phyloP scores from a whole-genome alignment of 768 basidiomycete genomes.

The Cystofilobasidium ferigula region DNA sequence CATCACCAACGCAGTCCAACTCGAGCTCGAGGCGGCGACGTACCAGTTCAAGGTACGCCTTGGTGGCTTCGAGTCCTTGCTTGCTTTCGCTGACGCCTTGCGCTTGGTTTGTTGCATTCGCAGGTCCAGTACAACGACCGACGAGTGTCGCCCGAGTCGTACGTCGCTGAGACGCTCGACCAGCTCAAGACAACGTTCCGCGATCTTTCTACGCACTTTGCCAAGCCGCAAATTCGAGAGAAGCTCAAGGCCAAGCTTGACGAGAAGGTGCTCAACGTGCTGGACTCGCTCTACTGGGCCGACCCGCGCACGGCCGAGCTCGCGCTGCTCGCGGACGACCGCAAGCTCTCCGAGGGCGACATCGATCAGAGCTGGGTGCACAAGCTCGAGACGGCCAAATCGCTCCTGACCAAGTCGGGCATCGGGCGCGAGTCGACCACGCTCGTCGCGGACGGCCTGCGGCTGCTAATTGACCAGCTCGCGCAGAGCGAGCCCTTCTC shows the following conservation, averaged over 20 bases:
- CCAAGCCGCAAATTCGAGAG: constrained; percentile 72
- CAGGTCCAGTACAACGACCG: constrained; percentile 61
- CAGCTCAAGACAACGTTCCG: constrained; percentile 76
- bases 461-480: constrained; percentile 79
- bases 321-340: constrained; percentile 55
- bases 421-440: constrained; percentile 88
- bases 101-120: not conserved
- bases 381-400: constrained; percentile 88
- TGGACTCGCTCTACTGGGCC: constrained; percentile 94
- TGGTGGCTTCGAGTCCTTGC: no score
- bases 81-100: not conserved
- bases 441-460: constrained; percentile 85
- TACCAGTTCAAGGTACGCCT: constrained; percentile 99
- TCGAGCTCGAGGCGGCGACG: constrained; percentile 89
- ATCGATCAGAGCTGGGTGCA: constrained; percentile 88
- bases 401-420: constrained; percentile 86
- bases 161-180: constrained; percentile 95
- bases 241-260: constrained; percentile 89
- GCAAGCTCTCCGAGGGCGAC: constrained; percentile 50
- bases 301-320: constrained; percentile 77
- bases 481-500: constrained; percentile 81
- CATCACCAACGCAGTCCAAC: constrained; percentile 92
- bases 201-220: constrained; percentile 70
- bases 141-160: constrained; percentile 85
- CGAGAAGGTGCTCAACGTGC: constrained; percentile 90